Percentiles rank a stretch among this genome's conserved stretches.
Conservation (phyloP, 805 yeast species). For the Lachancea dasiensis region DNA sequence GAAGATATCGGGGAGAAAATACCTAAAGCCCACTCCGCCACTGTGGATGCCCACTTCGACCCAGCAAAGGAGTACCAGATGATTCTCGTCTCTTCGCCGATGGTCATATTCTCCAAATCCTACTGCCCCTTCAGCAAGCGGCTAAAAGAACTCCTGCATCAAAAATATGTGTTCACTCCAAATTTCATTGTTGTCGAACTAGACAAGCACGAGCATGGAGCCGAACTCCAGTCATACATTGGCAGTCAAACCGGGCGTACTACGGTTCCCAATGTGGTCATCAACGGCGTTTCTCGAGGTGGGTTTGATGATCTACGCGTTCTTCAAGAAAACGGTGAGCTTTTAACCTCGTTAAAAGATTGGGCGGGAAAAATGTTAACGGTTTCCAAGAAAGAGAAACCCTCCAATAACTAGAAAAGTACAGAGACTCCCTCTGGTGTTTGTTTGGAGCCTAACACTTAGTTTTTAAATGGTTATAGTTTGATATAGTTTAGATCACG, state of each 20-base stretch:
- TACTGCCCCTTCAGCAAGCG: conserved; percentile 72
- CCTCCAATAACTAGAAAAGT: conserved; percentile 6
- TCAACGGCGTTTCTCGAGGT: conserved; percentile 72
- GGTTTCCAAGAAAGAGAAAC: conserved; percentile 13
- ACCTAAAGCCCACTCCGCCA: conserved; percentile 11
- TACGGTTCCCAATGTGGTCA: conserved; percentile 87
- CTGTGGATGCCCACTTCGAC: conserved; percentile 33
- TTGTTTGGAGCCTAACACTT: neutral
- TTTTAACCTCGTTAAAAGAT: conserved; percentile 44
- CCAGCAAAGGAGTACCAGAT: conserved; percentile 49
- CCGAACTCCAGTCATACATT: conserved; percentile 66
- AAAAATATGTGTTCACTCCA: conserved; percentile 65
- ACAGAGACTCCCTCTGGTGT: neutral
- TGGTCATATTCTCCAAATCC: conserved; percentile 50
- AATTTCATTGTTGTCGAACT: conserved; percentile 70
- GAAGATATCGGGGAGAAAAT: conserved; percentile 4
- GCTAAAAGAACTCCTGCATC: conserved; percentile 56
- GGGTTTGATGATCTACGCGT: conserved; percentile 78
- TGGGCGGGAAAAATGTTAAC: conserved; percentile 22
- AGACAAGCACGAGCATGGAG: conserved; percentile 73
- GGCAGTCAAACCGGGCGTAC: conserved; percentile 63
- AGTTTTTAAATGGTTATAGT: neutral
- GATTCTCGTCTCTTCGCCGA: conserved; percentile 57
- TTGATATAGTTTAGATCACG: too few species aligned
- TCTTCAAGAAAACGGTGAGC: conserved; percentile 51